Conservation (phyloP, 225 moss, liverwort and hornwort genomes). For the Straminergon stramineum region DNA sequence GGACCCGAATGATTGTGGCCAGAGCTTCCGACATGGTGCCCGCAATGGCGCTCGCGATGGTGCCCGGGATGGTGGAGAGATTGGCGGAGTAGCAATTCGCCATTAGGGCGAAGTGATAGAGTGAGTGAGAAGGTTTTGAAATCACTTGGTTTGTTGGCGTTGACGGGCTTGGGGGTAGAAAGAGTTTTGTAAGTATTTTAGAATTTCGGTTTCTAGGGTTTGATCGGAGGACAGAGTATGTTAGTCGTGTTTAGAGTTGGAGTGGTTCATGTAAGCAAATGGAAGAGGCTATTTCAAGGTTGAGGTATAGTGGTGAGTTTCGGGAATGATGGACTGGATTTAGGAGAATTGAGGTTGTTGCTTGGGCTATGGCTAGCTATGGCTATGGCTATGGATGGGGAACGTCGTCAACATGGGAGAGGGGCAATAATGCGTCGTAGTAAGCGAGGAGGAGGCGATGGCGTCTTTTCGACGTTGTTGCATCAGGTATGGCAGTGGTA, state of each 20-base stretch:
- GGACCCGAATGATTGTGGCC: neutral
- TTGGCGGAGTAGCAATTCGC: neutral
- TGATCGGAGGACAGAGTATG: neutral
- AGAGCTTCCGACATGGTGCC: neutral
- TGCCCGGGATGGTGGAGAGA: neutral
- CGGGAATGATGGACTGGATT: neutral
- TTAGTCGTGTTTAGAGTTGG: neutral
- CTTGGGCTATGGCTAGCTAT: constrained; percentile 1
- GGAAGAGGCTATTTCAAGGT: neutral
- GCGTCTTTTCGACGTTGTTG: constrained; percentile 3
- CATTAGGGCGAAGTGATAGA: neutral
- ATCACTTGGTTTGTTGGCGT: neutral
- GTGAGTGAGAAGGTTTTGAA: neutral
- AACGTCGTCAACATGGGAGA: neutral
- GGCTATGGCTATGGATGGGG: constrained; percentile 15
- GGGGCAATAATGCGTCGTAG: neutral
- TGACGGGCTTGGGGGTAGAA: neutral
- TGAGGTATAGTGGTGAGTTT: neutral
- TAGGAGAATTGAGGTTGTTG: neutral
- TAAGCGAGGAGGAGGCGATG: neutral
- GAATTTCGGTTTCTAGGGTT: neutral
- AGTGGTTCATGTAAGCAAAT: neutral
- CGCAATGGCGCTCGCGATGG: neutral
- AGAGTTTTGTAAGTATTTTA: neutral
- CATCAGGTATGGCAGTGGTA: constrained; percentile 5